Evolutionary conservation across 225 moss, liverwort and hornwort species (phyloP), one percentile per base, ranked within the genome.

Genomic region (Neckera pumila): DNA sequence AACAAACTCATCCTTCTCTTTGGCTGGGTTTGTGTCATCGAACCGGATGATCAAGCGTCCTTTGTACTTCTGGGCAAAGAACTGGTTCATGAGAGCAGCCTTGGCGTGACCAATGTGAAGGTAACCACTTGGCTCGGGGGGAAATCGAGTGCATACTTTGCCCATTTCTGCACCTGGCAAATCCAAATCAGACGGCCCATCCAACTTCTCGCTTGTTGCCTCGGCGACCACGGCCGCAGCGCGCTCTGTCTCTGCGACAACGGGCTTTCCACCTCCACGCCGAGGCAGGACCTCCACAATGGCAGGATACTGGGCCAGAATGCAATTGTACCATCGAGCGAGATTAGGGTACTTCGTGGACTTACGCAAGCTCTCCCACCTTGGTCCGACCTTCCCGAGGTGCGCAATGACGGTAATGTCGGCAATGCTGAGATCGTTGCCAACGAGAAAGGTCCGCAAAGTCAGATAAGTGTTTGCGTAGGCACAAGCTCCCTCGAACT

Each of bases 61-160:
- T 64, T 95, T 92, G 75, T 98, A 97, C 91, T 98, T 97, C 78
- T 95, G 93, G 34, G 96, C 97, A 69, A 98, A 96, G 66, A 85
- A 94, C 92, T 98, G 98, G 88, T 98, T 98, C 53, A 98, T 66
- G 10, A 98, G 92, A 84, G 98, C 96, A 45, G 98, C 98, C 88
- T 98, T 98, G 21, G 98, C 98, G 76, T 98, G 98, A 60, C 97
- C 98, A 31, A 98, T 98, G 89, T 98, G 98, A 76, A 97, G 93
- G 87, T 85, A 98, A 65, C 98, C 98, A 79, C 98, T 98, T 12
- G 97, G 98, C 92, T 98, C 98, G 7, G 97, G 98, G 21, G 98
- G 97, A 40, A 98, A 98, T 69, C 98, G 93, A 45, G 97, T 97
- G 89, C 95, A 96, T 30, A 98, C 98, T 61, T 96, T 95, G 54